Base-by-base conservation (phyloP, 345 rosid species). In the Nasturtium officinale region DNA sequence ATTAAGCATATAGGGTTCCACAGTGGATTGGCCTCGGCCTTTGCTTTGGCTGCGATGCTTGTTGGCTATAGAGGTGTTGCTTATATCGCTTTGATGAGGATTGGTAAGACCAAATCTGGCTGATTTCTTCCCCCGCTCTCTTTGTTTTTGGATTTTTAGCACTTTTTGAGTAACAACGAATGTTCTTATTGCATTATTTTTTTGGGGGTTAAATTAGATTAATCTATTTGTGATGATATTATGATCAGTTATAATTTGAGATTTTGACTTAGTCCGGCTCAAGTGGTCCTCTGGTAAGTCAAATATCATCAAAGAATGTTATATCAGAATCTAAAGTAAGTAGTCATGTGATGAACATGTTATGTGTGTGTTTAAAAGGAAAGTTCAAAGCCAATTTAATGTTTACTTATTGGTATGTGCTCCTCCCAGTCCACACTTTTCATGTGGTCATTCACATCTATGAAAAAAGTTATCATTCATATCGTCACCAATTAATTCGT, bases 11-110 rank as follows among this genome's bases (percentile, higher is more conserved):
- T 91, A 28, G 91, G 84, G n/a, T 72, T 87, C 58, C 75, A 77
- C 55, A 62, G 78, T 80, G 62, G 33, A 71, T 79, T 73, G 77
- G 61, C 74, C 74, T 88, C 90, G 73, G 79, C 82, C 5, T 79
- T 83, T 23, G 93, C 90, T 74, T 78, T 91, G 86, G 54, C 70
- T 9, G 52, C 81, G 10, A 94, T 94, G 99, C 78, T 94, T 79
- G 86, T 87, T 69, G 96, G 88, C 5, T 94, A 94, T 60, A 84
- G 99, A 79, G 30, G 88, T 29, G 35, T 94, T 78, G 97, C 97
- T 74, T 94, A 89, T 80, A 51, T 87, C n/a, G 96, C 89, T 53
- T 78, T 94, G 73, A 84, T 85, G 79, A 69, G 83, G 59, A 65
- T 82, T 43, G 75, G 81, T 6, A 72, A 65, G 45, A 72, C 74